Conservation (phyloP, 768 basidiomycete genomes). For the Tricholoma matsutake region DNA sequence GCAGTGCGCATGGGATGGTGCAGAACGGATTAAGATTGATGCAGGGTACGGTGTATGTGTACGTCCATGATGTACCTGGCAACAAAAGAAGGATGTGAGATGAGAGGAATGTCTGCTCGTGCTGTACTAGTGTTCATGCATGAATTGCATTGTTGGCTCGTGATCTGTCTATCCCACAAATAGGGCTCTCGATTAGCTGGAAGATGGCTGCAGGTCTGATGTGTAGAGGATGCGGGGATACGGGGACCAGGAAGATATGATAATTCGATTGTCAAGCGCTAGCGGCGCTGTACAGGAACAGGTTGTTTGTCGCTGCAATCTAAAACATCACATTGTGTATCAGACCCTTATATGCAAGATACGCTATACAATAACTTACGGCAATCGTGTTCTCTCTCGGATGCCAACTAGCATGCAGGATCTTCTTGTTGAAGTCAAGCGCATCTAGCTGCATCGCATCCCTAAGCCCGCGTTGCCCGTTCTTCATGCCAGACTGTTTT, state of each 20-base stretch:
- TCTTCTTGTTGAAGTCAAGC: conserved; percentile 96
- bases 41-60: conserved; percentile 3
- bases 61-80: conserved; percentile 1
- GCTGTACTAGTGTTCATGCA: conserved; percentile 11
- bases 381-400: conserved; percentile 98
- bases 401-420: conserved; percentile 95
- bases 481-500: conserved; percentile 62
- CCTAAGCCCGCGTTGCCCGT: conserved; percentile 73
- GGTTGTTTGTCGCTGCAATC: conserved; percentile 97
- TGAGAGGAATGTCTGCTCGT: not conserved
- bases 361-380: conserved; percentile 45
- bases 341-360: not conserved
- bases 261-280: conserved; percentile 54
- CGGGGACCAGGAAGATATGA: conserved; percentile 13
- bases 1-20: not conserved
- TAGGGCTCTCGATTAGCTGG: conserved; percentile 15
- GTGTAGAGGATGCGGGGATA: conserved; percentile 3
- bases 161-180: conserved; percentile 17
- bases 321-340: conserved; percentile 25
- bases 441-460: conserved; percentile 87
- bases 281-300: conserved; percentile 82
- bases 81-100: not conserved
- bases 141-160: conserved; percentile 19
- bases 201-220: conserved; percentile 10
- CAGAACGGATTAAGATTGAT: not conserved